A percentile compares a stretch with the other conserved stretches of the same genome.
These are phyloP conservation scores for Castanea mollissima DNA, from an alignment of 306 rosid genomes.

Conservation along the genomic window DNA sequence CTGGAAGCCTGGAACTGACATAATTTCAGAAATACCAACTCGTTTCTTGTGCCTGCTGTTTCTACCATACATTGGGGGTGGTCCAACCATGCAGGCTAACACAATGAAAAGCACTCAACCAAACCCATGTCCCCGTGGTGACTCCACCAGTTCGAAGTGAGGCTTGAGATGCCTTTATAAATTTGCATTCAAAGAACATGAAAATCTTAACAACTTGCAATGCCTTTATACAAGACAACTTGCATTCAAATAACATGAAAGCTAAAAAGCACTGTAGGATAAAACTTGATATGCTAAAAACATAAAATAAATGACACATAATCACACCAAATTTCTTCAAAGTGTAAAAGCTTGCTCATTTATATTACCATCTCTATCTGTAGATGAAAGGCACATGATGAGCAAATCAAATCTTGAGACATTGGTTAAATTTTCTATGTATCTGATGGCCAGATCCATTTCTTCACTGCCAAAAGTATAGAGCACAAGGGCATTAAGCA, in stretches of 20 bases:
- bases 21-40: background rate
- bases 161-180: background rate
- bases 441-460: constrained; percentile 57
- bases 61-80: background rate
- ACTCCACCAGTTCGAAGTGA: background rate
- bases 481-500: constrained; percentile 2
- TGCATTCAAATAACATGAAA: no score
- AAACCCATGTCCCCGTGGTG: background rate
- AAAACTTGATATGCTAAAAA: no score
- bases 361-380: constrained; percentile 59
- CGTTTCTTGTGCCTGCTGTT: background rate
- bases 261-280: no score
- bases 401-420: constrained; percentile 83
- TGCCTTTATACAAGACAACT: background rate
- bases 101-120: background rate
- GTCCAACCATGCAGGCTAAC: background rate
- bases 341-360: background rate
- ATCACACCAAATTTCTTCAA: background rate
- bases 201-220: background rate
- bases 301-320: no score
- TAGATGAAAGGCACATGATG: constrained; percentile 67
- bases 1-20: background rate
- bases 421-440: constrained; percentile 63
- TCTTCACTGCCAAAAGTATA: constrained; percentile 64
- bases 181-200: background rate